Base-by-base conservation (phyloP, 2,329 filamentous ascomycete species). In the Diplodia intermedia region DNA sequence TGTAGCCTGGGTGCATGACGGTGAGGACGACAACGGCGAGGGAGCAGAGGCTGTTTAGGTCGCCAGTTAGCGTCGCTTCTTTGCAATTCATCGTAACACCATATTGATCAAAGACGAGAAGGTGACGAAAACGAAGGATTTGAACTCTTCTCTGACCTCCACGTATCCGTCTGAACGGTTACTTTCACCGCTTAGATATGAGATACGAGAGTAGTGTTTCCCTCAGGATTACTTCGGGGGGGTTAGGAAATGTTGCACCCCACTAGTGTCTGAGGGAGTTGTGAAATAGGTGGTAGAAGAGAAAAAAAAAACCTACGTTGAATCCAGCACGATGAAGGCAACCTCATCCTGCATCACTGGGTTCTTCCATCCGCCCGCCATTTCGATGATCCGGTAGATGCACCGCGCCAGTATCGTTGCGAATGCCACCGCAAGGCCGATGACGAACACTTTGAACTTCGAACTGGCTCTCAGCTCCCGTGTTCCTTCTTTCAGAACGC, bases 261-360 rank as follows among this genome's bases (percentile, higher is more conserved):
- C 43, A 47, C 43, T 20, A 4, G 18, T 20, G 43, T n/a, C 8
- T 18, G 9, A 20, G 14, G 18, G 18, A 6, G 15, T 11, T 29
- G 14, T 15, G 29, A 9, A 20, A 55, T 11, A 74, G 7, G 81
- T 71, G 86, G 82, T 71, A 86, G 26, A 50, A 20, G 9, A 33
- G 33, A 3, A 2, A 31, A 14, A 14, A 2, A 31, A 14, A 14
- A 49, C 65, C 50, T 20, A 66, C 65, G 31, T 38, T 20, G 65
- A 57, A 33, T 66, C 65, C 38, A 66, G 23, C 26, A 43, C 65
- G n/a, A 66, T 29, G 77, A 83, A 85, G 9, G 83, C 82, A 18
- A 78, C 78, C 31, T 79, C 76, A 36, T 85, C 77, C 73, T 85
- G 83, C 0, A 80, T 82, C 43, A 85, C 82, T 71, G 83, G 81